A percentile compares a stretch with the other conserved stretches of the same genome.
These are phyloP conservation scores for Geotrichum histeridarum DNA, from an alignment of 1,139 yeast species.

Conservation along the genomic window DNA sequence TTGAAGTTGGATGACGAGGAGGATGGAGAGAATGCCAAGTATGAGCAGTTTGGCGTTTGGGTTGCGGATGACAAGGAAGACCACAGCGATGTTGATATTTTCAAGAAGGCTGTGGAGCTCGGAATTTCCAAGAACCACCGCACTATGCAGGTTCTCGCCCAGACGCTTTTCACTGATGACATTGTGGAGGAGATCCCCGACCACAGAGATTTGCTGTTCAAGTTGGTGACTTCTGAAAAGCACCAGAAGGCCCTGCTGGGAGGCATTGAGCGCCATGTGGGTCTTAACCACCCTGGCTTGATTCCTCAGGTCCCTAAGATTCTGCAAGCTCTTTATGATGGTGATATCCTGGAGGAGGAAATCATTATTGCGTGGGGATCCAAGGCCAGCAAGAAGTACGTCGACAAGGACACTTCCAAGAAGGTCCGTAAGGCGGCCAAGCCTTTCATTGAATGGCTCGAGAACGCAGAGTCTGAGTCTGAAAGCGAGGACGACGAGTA, in stretches of 20 bases:
- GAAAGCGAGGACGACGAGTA: conserved; percentile 37
- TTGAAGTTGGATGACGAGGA: conserved; percentile 42
- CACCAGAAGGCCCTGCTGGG: conserved; percentile 89
- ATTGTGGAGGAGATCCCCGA: conserved; percentile 66
- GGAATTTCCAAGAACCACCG: conserved; percentile 68
- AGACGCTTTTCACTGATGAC: conserved; percentile 75
- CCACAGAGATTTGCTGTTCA: conserved; percentile 77
- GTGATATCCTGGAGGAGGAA: conserved; percentile 80
- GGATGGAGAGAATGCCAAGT: conserved; percentile 39
- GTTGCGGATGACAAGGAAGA: conserved; percentile 54
- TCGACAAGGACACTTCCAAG: conserved; percentile 84
- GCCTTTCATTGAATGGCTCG: conserved; percentile 90
- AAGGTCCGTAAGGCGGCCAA: conserved; percentile 95
- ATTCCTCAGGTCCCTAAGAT: conserved; percentile 74
- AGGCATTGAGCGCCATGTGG: conserved; percentile 90
- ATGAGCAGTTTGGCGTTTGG: conserved; percentile 89
- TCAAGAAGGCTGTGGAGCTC: conserved; percentile 79
- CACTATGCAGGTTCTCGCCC: conserved; percentile 88
- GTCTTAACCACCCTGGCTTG: conserved; percentile 70
- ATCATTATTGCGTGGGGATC: conserved; percentile 80
- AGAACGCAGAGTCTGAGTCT: conserved; percentile 84
- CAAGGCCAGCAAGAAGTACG: conserved; percentile 87
- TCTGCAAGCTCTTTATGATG: conserved; percentile 72
- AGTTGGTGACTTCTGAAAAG: conserved; percentile 56
- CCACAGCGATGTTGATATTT: conserved; percentile 84